Evolutionary conservation across 495 filamentous ascomycete species (phyloP).

Genomic region (Talaromyces proteolyticus): DNA sequence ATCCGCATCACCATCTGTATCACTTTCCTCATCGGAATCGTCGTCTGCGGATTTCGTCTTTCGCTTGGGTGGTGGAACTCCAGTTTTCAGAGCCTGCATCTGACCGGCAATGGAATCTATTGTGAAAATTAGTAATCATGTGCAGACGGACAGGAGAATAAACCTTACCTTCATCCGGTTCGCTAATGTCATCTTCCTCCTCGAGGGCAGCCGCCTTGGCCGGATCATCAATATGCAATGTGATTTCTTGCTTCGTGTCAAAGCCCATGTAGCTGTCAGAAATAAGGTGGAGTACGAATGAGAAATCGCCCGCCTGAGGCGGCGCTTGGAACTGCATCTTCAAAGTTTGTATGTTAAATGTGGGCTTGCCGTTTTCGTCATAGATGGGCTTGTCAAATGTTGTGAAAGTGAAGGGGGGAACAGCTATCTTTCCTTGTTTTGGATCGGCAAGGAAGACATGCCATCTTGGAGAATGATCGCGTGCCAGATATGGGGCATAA

Average conservation of each 20-base stretch:
- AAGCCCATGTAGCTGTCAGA: conserved; percentile 94
- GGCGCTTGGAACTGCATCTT: conserved; percentile 98
- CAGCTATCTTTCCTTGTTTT: conserved; percentile 90
- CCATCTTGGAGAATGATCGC: conserved; percentile 86
- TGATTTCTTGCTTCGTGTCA: conserved; percentile 83
- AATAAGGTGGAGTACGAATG: conserved; percentile 84
- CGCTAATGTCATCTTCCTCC: conserved; percentile 85
- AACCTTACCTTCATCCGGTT: conserved; percentile 89
- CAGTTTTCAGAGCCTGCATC: conserved; percentile 83
- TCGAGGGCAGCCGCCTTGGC: conserved; percentile 74
- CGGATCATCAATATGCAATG: conserved; percentile 81
- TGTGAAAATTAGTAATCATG: conserved; percentile 4
- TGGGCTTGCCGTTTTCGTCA: conserved; percentile 66
- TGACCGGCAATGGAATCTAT: conserved; percentile 90
- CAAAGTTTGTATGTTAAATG: conserved; percentile 87
- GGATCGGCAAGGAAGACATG: conserved; percentile 88
- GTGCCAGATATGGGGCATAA: conserved; percentile 81
- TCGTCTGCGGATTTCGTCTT: conserved; percentile 54
- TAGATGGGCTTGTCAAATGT: conserved; percentile 85
- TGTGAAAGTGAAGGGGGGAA: conserved; percentile 87
- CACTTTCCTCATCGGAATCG: conserved; percentile 69
- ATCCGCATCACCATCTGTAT: conserved; percentile 77
- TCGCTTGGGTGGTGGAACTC: conserved; percentile 45
- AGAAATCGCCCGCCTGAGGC: conserved; percentile 85
- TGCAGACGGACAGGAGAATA: conserved; percentile 3